Base-by-base conservation (phyloP, 768 basidiomycete species). In the Tricholoma terreum region DNA sequence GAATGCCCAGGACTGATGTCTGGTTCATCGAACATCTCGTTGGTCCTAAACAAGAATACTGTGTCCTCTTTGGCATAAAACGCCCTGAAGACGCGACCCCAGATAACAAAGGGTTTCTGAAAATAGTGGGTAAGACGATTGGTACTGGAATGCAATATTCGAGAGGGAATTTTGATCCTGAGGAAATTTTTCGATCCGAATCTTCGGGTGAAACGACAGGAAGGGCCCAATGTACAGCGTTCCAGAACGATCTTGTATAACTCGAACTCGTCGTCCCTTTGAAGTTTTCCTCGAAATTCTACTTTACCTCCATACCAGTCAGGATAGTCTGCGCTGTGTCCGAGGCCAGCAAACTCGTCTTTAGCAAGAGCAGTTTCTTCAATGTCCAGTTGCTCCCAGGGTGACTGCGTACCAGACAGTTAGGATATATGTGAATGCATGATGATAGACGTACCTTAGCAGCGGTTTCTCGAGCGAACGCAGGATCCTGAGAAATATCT, bases 151-250 rank as follows among this genome's bases (percentile, higher is more conserved):
- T 75, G 69, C 10, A 70, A 49, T 9, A 80, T 57, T 0, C 69
- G 50, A 33, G 70, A 71, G 0, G 73, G 61, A 4, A 87, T 60
- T 46, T 77, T 79, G 55, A 88, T 65, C 2, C 81, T 75, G 4
- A 90, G 63, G 33, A 89, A 74, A 22, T 71, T 69, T n/a, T 73
- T 71, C n/a, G 86, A 88, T 0, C 88, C 88, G 64, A 84, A 88
- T 4, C 81, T 74, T 12, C 88, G 78, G 0, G 79, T 67, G 61
- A 88, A 79, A 14, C 84, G 79, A 54, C 75, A 77, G 0, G 87
- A 89, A 1, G 84, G 66, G 0, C 82, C 81, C 0, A 87, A 71
- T 34, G 73, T 70, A 1, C 81, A 79, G 3, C 67, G 74, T 17
- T 84, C 79, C 6, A 89, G 74, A 7, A 67, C 59, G 10, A 88